Percentiles rank a stretch among this genome's conserved stretches.
phyloP scores from a whole-genome alignment of 1,139 yeast genomes.

The Debaryomycetaceae sp. region DNA sequence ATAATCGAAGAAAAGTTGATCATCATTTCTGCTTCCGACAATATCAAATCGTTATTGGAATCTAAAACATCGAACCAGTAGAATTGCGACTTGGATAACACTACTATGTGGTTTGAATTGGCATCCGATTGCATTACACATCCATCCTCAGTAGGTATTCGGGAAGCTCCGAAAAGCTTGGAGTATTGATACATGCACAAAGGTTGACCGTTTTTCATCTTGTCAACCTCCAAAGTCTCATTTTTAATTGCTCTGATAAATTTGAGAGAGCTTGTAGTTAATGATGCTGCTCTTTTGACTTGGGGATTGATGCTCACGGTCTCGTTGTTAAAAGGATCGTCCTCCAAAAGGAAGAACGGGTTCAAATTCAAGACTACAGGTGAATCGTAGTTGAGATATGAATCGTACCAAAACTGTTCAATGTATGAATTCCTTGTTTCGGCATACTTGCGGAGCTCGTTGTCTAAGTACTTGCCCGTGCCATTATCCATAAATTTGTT shows the following conservation, averaged over 20 bases:
- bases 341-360: constrained; percentile 84
- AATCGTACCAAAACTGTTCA: constrained; percentile 92
- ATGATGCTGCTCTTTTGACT: constrained; percentile 77
- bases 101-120: constrained; percentile 74
- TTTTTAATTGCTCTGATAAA: constrained; percentile 76
- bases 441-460: constrained; percentile 61
- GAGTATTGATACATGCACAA: constrained; percentile 90
- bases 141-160: constrained; percentile 77
- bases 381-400: constrained; percentile 80
- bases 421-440: constrained; percentile 70
- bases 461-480: constrained; percentile 60
- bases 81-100: constrained; percentile 82
- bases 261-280: constrained; percentile 71
- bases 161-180: constrained; percentile 78
- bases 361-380: constrained; percentile 86
- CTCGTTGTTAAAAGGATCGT: constrained; percentile 82
- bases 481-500: constrained; percentile 51
- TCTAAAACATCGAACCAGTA: constrained; percentile 94
- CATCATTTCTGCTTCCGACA: constrained; percentile 72
- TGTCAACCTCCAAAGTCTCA: constrained; percentile 73
- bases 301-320: constrained; percentile 54
- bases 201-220: constrained; percentile 58
- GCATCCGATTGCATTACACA: constrained; percentile 83
- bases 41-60: constrained; percentile 60
- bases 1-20: constrained; percentile 73